Conservation (phyloP, 2,329 filamentous ascomycete species). For the Metarhizium sp. region DNA sequence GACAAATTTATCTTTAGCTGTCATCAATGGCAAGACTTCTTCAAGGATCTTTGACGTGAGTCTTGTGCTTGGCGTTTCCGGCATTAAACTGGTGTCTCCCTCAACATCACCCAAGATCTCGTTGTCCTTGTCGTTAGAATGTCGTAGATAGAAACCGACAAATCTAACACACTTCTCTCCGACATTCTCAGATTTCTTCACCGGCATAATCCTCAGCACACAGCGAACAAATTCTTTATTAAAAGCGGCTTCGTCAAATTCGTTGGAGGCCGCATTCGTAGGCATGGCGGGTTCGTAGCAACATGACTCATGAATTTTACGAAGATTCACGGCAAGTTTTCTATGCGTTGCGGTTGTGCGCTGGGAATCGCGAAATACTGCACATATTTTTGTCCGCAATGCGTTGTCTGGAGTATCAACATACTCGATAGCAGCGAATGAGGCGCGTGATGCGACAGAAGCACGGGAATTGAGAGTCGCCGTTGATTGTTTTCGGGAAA, state of each 20-base stretch:
- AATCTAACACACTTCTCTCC: slow-evolving; percentile 83
- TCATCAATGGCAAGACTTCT: slow-evolving; percentile 64
- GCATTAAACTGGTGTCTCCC: slow-evolving; percentile 59
- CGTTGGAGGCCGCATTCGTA: slow-evolving; percentile 45
- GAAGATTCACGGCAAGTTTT: slow-evolving; percentile 77
- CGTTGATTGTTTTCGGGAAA: slow-evolving; percentile 29
- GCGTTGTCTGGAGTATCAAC: slow-evolving; percentile 62
- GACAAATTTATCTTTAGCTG: slow-evolving; percentile 85
- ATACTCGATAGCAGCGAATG: slow-evolving; percentile 59
- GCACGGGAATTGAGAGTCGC: slow-evolving; percentile 29
- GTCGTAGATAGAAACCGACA: slow-evolving; percentile 73
- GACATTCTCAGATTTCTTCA: slow-evolving; percentile 85
- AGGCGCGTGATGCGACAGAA: slow-evolving; percentile 37
- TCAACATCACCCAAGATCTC: slow-evolving; percentile 57
- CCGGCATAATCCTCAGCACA: slow-evolving; percentile 68
- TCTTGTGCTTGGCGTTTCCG: slow-evolving; percentile 76
- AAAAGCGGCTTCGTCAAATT: slow-evolving; percentile 79
- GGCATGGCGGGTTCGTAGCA: slow-evolving; percentile 51
- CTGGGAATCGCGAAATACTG: slow-evolving; percentile 73
- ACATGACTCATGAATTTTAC: slow-evolving; percentile 85
- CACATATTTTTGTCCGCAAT: slow-evolving; percentile 64
- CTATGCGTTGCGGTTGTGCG: slow-evolving; percentile 82
- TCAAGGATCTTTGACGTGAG: slow-evolving; percentile 68
- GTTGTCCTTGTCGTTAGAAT: slow-evolving; percentile 61
- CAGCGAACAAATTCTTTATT: slow-evolving; percentile 79